A percentile compares a stretch with the other conserved stretches of the same genome.
Conservation (phyloP, 2,329 filamentous ascomycete genomes). For the Sporothrix pseudoabietina region DNA sequence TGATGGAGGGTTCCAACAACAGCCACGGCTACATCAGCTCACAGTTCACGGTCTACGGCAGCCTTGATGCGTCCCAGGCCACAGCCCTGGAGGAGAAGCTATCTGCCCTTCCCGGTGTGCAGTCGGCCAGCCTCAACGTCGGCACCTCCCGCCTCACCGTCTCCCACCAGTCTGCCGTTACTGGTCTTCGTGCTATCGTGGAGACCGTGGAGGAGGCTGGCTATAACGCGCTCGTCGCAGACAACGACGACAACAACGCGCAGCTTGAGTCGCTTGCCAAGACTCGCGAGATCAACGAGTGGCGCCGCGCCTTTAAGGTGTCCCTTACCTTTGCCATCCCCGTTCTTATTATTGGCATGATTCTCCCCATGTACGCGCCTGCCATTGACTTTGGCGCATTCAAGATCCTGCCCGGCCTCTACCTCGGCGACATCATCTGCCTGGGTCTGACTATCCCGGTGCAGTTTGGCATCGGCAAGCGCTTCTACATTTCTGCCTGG, state of each 20-base stretch:
- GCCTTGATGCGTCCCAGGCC: conserved; percentile 71
- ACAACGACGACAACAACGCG: conserved; percentile 93
- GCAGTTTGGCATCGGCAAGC: conserved; percentile 92
- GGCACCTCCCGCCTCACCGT: conserved; percentile 74
- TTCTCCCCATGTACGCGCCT: conserved; percentile 83
- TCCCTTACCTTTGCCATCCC: conserved; percentile 83
- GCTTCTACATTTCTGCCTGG: conserved; percentile 92
- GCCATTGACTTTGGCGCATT: conserved; percentile 74
- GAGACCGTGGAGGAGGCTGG: conserved; percentile 79
- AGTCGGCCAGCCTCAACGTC: conserved; percentile 71
- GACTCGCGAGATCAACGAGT: conserved; percentile 93
- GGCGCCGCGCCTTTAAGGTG: conserved; percentile 77
- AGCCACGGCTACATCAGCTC: conserved; percentile 62
- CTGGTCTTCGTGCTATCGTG: conserved; percentile 81
- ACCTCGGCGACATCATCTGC: conserved; percentile 84
- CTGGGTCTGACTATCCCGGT: conserved; percentile 84
- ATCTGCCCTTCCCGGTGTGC: conserved; percentile 67
- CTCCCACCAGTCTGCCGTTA: conserved; percentile 68
- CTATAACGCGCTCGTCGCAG: conserved; percentile 85
- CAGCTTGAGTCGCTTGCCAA: conserved; percentile 95
- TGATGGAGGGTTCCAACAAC: conserved; percentile 59
- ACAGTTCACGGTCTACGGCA: conserved; percentile 83
- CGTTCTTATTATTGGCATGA: conserved; percentile 90
- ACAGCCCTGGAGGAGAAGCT: conserved; percentile 70
- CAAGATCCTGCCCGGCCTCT: conserved; percentile 71